phyloP scores from a whole-genome alignment of 306 rosid species.

The Vachellia collinsii region DNA sequence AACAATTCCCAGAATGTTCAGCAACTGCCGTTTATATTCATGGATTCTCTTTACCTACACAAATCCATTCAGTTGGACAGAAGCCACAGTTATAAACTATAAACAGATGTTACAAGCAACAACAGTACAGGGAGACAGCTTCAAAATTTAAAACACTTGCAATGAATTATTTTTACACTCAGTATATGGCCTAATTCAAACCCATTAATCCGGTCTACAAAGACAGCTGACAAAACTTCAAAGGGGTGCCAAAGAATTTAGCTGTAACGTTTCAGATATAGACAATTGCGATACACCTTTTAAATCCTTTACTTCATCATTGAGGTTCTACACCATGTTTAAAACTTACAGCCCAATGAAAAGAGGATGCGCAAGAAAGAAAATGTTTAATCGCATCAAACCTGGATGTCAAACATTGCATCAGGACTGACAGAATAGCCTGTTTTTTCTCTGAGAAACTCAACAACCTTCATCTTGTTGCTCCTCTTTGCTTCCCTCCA shows the following conservation, averaged over 20 bases:
- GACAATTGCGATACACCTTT: constrained; percentile 7
- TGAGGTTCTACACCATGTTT: constrained; percentile 15
- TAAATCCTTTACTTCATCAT: constrained; percentile 5
- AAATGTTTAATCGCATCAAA: constrained; percentile 39
- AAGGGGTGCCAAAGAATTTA: constrained; percentile 12
- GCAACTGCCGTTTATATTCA: constrained; percentile 89
- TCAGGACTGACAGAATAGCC: constrained; percentile 92
- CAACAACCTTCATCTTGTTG: constrained; percentile 83
- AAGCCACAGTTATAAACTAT: background rate
- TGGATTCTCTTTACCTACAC: constrained; percentile 97
- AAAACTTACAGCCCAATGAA: constrained; percentile 26
- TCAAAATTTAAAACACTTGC: constrained; percentile 22
- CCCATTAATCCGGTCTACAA: constrained; percentile 8
- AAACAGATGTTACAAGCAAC: constrained; percentile 28
- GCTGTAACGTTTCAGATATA: background rate
- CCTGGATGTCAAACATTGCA: constrained; percentile 97
- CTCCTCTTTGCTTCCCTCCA: constrained; percentile 86
- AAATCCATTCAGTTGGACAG: constrained; percentile 18
- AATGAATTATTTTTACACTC: background rate
- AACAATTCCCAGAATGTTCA: constrained; percentile 92
- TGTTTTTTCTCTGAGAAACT: constrained; percentile 76
- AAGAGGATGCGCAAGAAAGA: constrained; percentile 4
- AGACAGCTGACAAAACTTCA: constrained; percentile 19
- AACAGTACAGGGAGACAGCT: constrained; percentile 16
- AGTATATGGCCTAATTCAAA: background rate